These are phyloP conservation scores for Pythium biforme DNA, from an alignment of 352 stramenopile genomes.

Conservation along the genomic window DNA sequence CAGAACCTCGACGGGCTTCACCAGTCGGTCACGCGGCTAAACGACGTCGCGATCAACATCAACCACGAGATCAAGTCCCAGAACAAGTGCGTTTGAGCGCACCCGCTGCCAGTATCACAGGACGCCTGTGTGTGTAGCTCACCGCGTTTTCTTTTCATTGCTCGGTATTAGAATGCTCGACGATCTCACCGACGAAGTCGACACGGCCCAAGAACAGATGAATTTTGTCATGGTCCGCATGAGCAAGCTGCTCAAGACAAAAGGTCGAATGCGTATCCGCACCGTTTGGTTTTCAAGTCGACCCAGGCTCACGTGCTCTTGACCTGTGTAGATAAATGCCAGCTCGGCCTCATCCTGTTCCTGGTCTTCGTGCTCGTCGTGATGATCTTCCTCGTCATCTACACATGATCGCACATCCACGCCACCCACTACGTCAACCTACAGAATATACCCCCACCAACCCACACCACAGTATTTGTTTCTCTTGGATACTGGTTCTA, in stretches of 20 bases:
- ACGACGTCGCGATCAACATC: constrained; percentile 71
- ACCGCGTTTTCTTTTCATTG: not conserved
- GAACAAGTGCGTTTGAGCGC: constrained; percentile 75
- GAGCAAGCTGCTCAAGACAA: constrained; percentile 76
- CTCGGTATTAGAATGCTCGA: constrained; percentile 77
- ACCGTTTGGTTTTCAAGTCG: too few relatives aligned
- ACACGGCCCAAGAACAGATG: constrained; percentile 76
- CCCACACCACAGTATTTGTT: too few relatives aligned
- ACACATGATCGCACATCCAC: constrained; percentile 44
- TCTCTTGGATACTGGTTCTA: not conserved
- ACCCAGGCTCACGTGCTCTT: not conserved
- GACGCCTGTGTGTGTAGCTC: constrained; percentile 6
- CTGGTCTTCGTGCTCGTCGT: constrained; percentile 61
- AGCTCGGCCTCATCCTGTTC: constrained; percentile 74
- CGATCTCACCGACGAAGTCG: constrained; percentile 65
- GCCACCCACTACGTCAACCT: not conserved
- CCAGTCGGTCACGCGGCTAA: constrained; percentile 51
- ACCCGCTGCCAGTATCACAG: not conserved
- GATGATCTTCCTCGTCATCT: constrained; percentile 84
- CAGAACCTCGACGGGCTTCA: constrained; percentile 54
- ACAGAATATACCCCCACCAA: constrained; percentile 4
- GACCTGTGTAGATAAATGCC: constrained; percentile 55
- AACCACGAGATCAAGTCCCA: constrained; percentile 68
- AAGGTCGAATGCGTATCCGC: too few relatives aligned
- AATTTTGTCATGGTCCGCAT: constrained; percentile 82